Evolutionary conservation across 106 monocot species (phyloP), one percentile per base, ranked within the genome.

Genomic region (Triglochin maritima): DNA sequence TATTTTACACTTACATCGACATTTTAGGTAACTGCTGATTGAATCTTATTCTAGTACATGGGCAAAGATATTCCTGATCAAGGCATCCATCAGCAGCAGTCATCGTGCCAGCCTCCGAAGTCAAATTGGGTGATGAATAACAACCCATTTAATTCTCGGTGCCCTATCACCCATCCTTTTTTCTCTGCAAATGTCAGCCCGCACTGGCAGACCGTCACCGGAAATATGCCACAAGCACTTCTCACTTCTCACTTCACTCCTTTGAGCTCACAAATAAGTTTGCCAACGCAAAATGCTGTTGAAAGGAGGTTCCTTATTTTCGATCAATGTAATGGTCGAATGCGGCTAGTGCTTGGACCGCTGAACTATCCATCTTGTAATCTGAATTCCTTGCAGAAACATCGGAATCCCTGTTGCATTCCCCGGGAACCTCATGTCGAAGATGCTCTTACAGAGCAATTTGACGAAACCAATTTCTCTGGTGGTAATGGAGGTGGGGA

Each of bases 51-150:
- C 6, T 2, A 10, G 8, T 63, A 43, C 50, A 84, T 87, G 87
- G 87, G 60, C 17, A 74, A 79, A 64, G 77, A 85, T 43, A 47
- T 53, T n/a, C 15, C 77, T 64, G 64, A 64, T 72, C 67, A 69
- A 49, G 62, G 66, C 62, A 72, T 47, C 65, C 62, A 62, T 62
- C 46, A 54, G 59, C 66, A 44, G 11, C 72, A 63, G 49, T 50
- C 62, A 11, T n/a, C 17, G 44, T 69, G 70, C 78, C 66, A 66
- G 47, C 72, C 59, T 48, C 69, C 42, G 45, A 63, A 64, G 4
- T 56, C 62, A 6, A 72, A 79, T 49, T n/a, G 2, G 2, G n/a
- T 47, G 46, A 49, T 1, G 11, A 17, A 64, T 64, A 8, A 10
- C 44, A 42, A 29, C 5, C 10, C 2, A 6, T 49, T 9, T 6